These are phyloP conservation scores for Apiotrichum domesticum DNA, from an alignment of 1,284 basidiomycete species.

Conservation along the genomic window DNA sequence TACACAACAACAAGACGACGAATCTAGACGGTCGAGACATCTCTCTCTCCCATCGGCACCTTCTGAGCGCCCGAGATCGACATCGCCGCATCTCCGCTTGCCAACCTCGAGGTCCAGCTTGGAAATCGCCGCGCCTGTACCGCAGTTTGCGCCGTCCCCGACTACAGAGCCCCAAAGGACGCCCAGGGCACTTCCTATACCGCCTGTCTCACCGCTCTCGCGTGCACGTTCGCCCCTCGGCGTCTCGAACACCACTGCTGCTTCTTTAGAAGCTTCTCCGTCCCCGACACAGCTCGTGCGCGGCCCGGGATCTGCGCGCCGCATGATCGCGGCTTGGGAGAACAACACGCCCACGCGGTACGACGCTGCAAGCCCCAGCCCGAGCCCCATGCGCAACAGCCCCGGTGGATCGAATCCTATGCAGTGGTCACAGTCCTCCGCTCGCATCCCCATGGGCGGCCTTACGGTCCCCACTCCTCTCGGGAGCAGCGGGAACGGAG, in stretches of 20 bases:
- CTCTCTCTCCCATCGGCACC: conserved; percentile 1
- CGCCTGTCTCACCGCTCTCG: background rate
- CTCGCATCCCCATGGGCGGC: background rate
- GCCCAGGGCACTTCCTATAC: background rate
- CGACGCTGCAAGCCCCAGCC: background rate
- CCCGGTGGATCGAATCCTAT: background rate
- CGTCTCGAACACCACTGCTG: background rate
- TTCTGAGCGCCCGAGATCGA: conserved; percentile 1
- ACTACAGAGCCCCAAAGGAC: background rate
- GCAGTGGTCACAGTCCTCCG: too few relatives aligned
- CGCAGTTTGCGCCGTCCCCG: conserved; percentile 5
- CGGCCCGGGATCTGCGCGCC: background rate
- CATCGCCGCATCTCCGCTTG: conserved; percentile 2
- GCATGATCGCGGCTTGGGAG: background rate
- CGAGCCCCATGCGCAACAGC: background rate
- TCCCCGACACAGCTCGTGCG: background rate
- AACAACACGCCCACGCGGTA: background rate
- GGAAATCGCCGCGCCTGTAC: background rate
- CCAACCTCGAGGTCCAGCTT: background rate
- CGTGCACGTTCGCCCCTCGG: background rate
- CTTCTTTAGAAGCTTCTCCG: background rate
- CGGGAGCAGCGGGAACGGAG: conserved; percentile 13
- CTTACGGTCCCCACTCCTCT: conserved; percentile 19
- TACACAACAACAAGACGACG: background rate
- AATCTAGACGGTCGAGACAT: background rate